Base-by-base conservation (phyloP, 164 flowering plant genomes). In the Akebia trifoliata region DNA sequence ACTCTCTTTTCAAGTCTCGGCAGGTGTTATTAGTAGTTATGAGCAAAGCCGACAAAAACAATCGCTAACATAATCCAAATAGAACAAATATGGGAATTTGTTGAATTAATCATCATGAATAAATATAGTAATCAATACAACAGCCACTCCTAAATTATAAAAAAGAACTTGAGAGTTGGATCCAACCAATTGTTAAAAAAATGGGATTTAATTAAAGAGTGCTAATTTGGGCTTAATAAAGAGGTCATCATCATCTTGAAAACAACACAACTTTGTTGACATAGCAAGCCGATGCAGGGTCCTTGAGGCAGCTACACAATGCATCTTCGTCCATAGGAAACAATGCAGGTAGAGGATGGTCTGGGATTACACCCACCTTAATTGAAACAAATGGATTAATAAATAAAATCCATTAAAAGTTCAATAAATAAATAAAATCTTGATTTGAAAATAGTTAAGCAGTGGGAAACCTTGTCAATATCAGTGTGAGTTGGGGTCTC, bases 401-500 rank as follows among this genome's bases (percentile, higher is more conserved):
- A 58, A 21, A 35, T 11, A 12, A 43, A 17, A n/a, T 21, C 30
- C 8, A 20, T 4, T 29, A 12, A 34, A 40, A 17, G 14, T 17
- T 10, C 21, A 26, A 18, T 10, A 4, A 12, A 15, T 45, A 4
- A 42, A 45, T 5, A 30, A 48, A 40, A 32, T 25, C 18, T 8
- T 18, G 20, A 34, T 35, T 31, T 9, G n/a, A 14, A 22, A 17
- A 34, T 25, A 48, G 11, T 17, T 0, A 22, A 38, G 65, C 10
- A 25, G 36, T 35, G 26, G 46, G 18, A 48, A 68, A 87, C 99
- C 97, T 94, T 94, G 76, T 94, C 84, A 43, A 94, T 93, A 60
- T 93, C 97, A 46, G 59, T 86, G 77, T 87, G 99, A 62, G 85
- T 83, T 48, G 99, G 99, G 30, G 99, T 93, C 70, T 93, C 95